Conservation (phyloP, 2,329 filamentous ascomycete genomes). For the Pseudocercospora ulei region DNA sequence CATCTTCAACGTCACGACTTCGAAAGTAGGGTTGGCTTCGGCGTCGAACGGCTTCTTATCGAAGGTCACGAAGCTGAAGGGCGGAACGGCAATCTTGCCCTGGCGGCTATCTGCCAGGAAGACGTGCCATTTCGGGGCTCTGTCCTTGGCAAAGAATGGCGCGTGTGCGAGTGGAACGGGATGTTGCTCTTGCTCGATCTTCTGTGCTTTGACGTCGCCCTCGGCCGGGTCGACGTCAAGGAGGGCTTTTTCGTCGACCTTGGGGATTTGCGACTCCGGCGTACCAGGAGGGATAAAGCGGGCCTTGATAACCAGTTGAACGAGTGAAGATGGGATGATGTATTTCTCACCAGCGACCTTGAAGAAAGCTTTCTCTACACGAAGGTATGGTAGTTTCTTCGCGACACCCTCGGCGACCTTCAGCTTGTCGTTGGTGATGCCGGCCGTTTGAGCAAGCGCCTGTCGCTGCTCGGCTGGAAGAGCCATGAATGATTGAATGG, state of each 20-base stretch:
- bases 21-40: slow-evolving; percentile 73
- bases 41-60: slow-evolving; percentile 78
- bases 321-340: slow-evolving; percentile 83
- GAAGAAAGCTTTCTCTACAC: slow-evolving; percentile 90
- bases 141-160: slow-evolving; percentile 80
- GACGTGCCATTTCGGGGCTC: slow-evolving; percentile 83
- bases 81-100: slow-evolving; percentile 90
- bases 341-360: slow-evolving; percentile 92
- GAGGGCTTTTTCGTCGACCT: slow-evolving; percentile 66
- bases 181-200: slow-evolving; percentile 58
- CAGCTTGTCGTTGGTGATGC: slow-evolving; percentile 69
- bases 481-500: slow-evolving; percentile 80
- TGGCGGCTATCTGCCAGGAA: slow-evolving; percentile 92
- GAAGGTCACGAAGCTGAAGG: slow-evolving; percentile 88
- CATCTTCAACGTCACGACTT: slow-evolving; percentile 92
- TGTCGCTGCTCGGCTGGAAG: slow-evolving; percentile 65
- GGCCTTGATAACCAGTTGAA: slow-evolving; percentile 89
- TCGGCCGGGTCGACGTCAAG: slow-evolving; percentile 88
- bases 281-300: slow-evolving; percentile 84
- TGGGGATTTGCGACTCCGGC: slow-evolving; percentile 54
- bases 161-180: slow-evolving; percentile 80
- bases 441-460: slow-evolving; percentile 58
- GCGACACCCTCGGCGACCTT: slow-evolving; percentile 64
- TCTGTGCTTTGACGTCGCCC: slow-evolving; percentile 71
- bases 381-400: slow-evolving; percentile 70